These are phyloP conservation scores for Hemileia vastatrix DNA, from an alignment of 1,284 basidiomycete species.

Conservation along the genomic window DNA sequence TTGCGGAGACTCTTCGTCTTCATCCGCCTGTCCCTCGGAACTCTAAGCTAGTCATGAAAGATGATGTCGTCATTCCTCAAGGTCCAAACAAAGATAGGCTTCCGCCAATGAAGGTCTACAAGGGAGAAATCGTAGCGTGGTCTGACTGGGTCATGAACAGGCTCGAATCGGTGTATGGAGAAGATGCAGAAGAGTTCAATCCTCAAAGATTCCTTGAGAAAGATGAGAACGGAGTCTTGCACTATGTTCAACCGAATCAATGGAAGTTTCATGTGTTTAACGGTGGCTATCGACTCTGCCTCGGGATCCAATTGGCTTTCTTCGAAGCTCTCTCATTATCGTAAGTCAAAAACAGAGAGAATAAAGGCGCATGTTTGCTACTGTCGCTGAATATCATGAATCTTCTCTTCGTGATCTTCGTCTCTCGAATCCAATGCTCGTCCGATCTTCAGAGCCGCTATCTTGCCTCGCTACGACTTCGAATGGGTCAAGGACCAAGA, in stretches of 20 bases:
- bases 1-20: too few relatives aligned
- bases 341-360: not conserved
- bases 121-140: conserved; percentile 32
- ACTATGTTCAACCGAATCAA: conserved; percentile 24
- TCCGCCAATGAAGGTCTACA: conserved; percentile 32
- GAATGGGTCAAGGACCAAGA: not conserved
- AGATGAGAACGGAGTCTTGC: conserved; percentile 24
- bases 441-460: not conserved
- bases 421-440: not conserved
- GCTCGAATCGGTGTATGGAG: conserved; percentile 35
- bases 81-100: conserved; percentile 29
- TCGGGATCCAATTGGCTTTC: not conserved
- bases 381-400: not conserved
- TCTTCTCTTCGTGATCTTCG: not conserved
- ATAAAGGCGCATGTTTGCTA: not conserved
- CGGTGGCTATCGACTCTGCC: conserved; percentile 26
- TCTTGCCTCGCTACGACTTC: not conserved
- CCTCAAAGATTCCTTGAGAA: conserved; percentile 32
- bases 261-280: conserved; percentile 39
- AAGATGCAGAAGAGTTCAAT: conserved; percentile 31
- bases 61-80: conserved; percentile 33
- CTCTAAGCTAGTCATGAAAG: conserved; percentile 31
- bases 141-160: conserved; percentile 38
- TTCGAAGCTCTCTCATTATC: not conserved
- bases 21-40: conserved; percentile 34